Evolutionary conservation across 768 basidiomycete species (phyloP), one percentile per base, ranked within the genome.

Genomic region (Lactarius psammicola): DNA sequence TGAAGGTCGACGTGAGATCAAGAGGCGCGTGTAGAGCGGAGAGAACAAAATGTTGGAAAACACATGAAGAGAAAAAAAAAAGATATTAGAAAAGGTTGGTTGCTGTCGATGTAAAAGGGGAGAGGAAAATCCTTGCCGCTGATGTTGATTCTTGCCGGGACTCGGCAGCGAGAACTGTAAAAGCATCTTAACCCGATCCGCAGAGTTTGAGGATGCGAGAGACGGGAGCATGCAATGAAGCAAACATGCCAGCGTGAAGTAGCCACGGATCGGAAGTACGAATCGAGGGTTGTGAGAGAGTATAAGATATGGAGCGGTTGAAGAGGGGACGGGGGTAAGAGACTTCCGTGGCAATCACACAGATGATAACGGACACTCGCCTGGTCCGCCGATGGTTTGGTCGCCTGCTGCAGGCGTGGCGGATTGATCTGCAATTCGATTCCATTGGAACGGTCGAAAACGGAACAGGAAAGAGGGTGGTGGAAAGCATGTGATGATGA

Each of bases 51-150:
- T 56, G 17, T 34, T 56, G 56, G 56, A 62, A 49, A 63, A 51
- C 33, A 56, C 31, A 56, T 26, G 56, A 59, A 26, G 38, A 60
- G 51, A 59, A 36, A 65, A 56, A 68, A 69, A 69, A 58, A 56
- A 33, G 15, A 36, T n/a, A 59, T 70, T 34, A 70, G 69, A 68
- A 56, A 33, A 59, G 59, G 64, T 68, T 70, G 69, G 64, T 60
- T 65, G 46, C 56, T 54, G 59, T 44, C 62, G 59, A 60, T 36
- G 26, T 30, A 44, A 42, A 63, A 65, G 49, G 59, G 38, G 63
- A 63, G 62, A 70, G 62, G 68, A 65, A 68, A 65, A 70, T 64
- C 65, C 63, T 58, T 68, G 62, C 60, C 60, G 67, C 63, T 66
- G 64, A 57, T 51, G 66, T 59, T 65, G 64, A 57, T 51, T 63